phyloP scores from a whole-genome alignment of 768 basidiomycete genomes.

The Pulveroboletus sp. region DNA sequence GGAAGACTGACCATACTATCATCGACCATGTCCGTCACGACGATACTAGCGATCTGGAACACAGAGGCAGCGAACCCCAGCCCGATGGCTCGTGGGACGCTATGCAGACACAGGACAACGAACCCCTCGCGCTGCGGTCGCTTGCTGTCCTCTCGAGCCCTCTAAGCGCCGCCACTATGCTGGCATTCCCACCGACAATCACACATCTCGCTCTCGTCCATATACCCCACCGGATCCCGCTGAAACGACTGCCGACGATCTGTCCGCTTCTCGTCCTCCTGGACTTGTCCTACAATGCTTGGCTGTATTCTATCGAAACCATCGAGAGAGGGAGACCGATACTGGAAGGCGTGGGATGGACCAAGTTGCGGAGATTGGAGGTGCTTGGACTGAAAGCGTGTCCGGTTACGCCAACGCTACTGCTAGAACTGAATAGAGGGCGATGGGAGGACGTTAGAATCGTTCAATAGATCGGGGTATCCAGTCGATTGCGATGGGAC shows the following conservation, averaged over 20 bases:
- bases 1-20: neutral
- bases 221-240: slow-evolving; percentile 41
- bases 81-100: slow-evolving; percentile 40
- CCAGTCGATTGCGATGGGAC: neutral
- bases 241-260: slow-evolving; percentile 52
- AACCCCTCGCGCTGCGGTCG: slow-evolving; percentile 36
- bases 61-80: neutral
- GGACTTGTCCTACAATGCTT: slow-evolving; percentile 64
- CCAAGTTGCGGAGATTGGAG: slow-evolving; percentile 46
- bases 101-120: slow-evolving; percentile 22
- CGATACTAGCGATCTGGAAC: neutral
- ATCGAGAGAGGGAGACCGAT: slow-evolving; percentile 22
- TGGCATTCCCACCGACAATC: slow-evolving; percentile 58
- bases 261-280: slow-evolving; percentile 61
- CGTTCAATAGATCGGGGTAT: slow-evolving; percentile 31
- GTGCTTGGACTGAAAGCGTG: slow-evolving; percentile 57
- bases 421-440: slow-evolving; percentile 48
- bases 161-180: slow-evolving; percentile 41
- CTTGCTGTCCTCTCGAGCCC: slow-evolving; percentile 49
- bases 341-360: slow-evolving; percentile 55
- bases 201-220: slow-evolving; percentile 58
- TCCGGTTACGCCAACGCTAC: slow-evolving; percentile 38
- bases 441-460: slow-evolving; percentile 63
- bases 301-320: slow-evolving; percentile 28
- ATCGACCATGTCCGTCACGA: neutral